phyloP scores from a whole-genome alignment of 2,329 filamentous ascomycete species.

The Davidsoniella eucalypti region DNA sequence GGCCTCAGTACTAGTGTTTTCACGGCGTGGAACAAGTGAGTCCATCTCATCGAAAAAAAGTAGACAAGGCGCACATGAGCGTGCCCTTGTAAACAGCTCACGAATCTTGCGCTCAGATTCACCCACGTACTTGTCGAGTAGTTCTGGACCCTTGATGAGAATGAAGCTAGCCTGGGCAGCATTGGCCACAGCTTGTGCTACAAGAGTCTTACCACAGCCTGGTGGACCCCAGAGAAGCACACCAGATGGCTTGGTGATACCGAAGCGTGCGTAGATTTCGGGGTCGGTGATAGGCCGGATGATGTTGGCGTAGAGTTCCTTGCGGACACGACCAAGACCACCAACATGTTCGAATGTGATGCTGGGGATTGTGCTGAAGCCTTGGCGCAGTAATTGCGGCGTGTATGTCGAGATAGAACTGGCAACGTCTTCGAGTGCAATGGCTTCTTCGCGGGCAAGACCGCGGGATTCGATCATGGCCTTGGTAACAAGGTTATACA shows the following conservation, averaged over 20 bases:
- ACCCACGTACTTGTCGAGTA: constrained; percentile 95
- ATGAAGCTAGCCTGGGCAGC: constrained; percentile 97
- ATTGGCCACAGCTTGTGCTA: constrained; percentile 91
- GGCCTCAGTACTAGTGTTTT: constrained; percentile 63
- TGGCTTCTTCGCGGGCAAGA: not conserved
- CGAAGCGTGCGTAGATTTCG: constrained; percentile 56
- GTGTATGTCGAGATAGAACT: constrained; percentile 48
- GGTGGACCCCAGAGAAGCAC: constrained; percentile 93
- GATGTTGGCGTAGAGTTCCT: constrained; percentile 70
- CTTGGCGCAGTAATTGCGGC: constrained; percentile 64
- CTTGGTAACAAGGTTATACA: constrained; percentile 44
- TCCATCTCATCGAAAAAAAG: constrained; percentile 98
- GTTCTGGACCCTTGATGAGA: constrained; percentile 86
- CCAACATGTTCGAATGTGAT: constrained; percentile 91
- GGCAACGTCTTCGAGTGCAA: constrained; percentile 42
- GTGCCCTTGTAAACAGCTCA: constrained; percentile 77
- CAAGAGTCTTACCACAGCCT: constrained; percentile 88
- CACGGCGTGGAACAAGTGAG: constrained; percentile 71
- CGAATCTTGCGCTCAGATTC: constrained; percentile 88
- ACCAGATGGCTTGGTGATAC: constrained; percentile 67
- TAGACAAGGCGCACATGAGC: constrained; percentile 76
- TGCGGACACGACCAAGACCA: constrained; percentile 61
- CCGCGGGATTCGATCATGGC: constrained; percentile 19
- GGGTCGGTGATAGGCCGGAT: constrained; percentile 79
- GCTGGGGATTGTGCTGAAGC: constrained; percentile 84